Percentiles rank a stretch among this genome's conserved stretches.
Conservation (phyloP, 208 protist species). For the Acanthamoeba healyi region DNA sequence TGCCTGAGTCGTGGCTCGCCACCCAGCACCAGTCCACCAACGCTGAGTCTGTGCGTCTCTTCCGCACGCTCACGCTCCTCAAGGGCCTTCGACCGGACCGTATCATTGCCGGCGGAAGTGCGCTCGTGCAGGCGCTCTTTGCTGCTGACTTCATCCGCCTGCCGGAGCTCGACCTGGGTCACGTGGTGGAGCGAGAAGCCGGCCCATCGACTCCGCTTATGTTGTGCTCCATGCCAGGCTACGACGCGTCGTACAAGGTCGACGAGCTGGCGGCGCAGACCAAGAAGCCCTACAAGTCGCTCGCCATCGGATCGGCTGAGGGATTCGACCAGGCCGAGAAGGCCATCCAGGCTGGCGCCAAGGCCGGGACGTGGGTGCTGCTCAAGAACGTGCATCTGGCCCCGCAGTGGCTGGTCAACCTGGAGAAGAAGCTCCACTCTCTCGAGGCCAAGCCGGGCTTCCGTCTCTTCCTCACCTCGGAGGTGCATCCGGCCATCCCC, state of each 20-base stretch:
- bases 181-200: conserved; percentile 84
- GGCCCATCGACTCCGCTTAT: conserved; percentile 84
- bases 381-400: conserved; percentile 99
- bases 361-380: conserved; percentile 96
- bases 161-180: conserved; percentile 81
- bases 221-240: conserved; percentile 93
- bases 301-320: conserved; percentile 98
- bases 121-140: conserved; percentile 88
- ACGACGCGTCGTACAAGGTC: conserved; percentile 94
- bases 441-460: conserved; percentile 91
- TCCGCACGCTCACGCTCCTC: conserved; percentile 87
- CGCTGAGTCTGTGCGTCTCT: conserved; percentile 8
- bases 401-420: conserved; percentile 93
- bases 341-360: conserved; percentile 92
- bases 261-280: conserved; percentile 93
- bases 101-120: conserved; percentile 73
- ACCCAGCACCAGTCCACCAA: background rate
- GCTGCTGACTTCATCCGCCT: conserved; percentile 83
- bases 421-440: conserved; percentile 97
- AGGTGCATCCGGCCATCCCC: conserved; percentile 91
- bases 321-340: conserved; percentile 94
- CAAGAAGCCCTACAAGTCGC: conserved; percentile 87
- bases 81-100: conserved; percentile 89
- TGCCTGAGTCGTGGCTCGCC: conserved; percentile 69
- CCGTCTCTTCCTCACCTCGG: conserved; percentile 97